Base-by-base conservation (phyloP, 2,329 filamentous ascomycete species). In the Ascochyta pisi region DNA sequence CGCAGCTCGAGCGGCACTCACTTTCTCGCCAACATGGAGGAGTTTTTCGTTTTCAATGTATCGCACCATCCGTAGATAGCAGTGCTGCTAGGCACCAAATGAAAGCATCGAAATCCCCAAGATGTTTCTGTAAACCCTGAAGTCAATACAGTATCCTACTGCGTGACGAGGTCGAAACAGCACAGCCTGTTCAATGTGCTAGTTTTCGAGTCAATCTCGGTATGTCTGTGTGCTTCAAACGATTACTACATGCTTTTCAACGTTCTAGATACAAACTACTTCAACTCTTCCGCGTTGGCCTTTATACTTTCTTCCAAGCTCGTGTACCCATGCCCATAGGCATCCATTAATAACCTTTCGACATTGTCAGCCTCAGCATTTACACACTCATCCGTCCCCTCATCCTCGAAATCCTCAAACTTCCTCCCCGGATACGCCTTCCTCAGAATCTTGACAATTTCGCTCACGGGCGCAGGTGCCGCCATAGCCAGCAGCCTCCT, bases 401-500 rank as follows among this genome's bases (percentile, higher is more conserved):
- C 15, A 0, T 59, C 63, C 31, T 62, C 55, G 0, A 70, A 29
- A 37, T 65, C 60, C 2, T 56, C 47, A 50, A 82, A 77, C 15
- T 59, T 61, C 43, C 73, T 75, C 3, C 76, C 67, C 0, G 82
- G 81, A 41, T 74, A 74, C 3, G 76, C 26, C 39, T 75, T 72
- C 26, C 74, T 66, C 37, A 80, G 64, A 9, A 77, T 67, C 0
- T 54, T 62, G 9, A 83, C 58, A 15, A 84, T 61, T 2, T 77
- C 63, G 19, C 82, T 81, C 69, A 77, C 82, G 41, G 74, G 82
- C 52, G 76, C 81, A 0, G 76, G 77, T 1, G 76, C 71, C 0
- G 80, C 82, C 48, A 82, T 84, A 1, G 74, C 84, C 63, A 86
- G 84, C 8, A 88, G 66, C 1, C 85, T 79, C 62, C 86, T 79